phyloP scores from a whole-genome alignment of 495 filamentous ascomycete species.

The Sordaria brevicollis region DNA sequence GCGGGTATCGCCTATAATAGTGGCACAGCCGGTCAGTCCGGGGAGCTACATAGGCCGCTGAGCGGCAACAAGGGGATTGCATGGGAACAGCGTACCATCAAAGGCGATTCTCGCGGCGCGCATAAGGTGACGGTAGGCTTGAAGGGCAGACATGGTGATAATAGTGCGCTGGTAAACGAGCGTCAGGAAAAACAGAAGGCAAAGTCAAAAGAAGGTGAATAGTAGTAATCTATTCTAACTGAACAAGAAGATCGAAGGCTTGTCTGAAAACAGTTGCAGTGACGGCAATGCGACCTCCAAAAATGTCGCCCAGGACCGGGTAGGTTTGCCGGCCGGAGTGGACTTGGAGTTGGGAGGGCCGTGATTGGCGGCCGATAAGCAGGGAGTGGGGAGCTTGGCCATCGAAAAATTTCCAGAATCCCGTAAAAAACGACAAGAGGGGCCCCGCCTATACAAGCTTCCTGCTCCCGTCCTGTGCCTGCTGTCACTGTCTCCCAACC shows the following conservation, averaged over 20 bases:
- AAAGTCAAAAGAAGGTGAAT: neutral
- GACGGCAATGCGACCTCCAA: neutral
- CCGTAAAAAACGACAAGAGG: slow-evolving; percentile 6
- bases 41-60: neutral
- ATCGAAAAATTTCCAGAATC: slow-evolving; percentile 10
- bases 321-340: neutral
- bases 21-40: slow-evolving; percentile 1
- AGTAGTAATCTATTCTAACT: neutral
- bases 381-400: neutral
- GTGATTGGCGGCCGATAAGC: neutral
- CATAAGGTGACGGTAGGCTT: slow-evolving; percentile 73
- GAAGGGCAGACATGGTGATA: slow-evolving; percentile 47
- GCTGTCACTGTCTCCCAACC: neutral
- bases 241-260: neutral
- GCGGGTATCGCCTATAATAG: slow-evolving; percentile 49
- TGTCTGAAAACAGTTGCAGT: neutral
- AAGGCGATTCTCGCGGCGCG: slow-evolving; percentile 79
- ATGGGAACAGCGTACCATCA: slow-evolving; percentile 43
- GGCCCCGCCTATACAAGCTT: slow-evolving; percentile 11
- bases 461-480: neutral
- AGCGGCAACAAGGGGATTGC: neutral
- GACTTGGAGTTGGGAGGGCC: neutral
- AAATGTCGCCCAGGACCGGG: neutral
- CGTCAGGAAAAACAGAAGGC: neutral
- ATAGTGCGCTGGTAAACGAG: neutral